A percentile compares a stretch with the other conserved stretches of the same genome.
Conservation (phyloP, 345 rosid species). For the Aquilaria yunnanensis region DNA sequence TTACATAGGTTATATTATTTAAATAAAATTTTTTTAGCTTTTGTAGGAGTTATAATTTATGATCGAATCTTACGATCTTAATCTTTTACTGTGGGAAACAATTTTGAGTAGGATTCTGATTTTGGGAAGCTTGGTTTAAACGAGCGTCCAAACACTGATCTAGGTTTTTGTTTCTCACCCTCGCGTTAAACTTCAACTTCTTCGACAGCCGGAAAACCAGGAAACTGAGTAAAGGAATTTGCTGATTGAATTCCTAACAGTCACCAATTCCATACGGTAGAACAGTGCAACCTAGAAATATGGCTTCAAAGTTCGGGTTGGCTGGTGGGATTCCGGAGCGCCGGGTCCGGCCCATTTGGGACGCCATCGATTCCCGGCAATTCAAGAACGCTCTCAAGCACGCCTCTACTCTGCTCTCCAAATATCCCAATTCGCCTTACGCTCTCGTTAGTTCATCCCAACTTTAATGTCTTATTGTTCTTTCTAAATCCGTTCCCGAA, state of each 20-base stretch:
- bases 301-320: conserved; percentile 90
- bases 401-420: conserved; percentile 64
- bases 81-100: too few relatives aligned
- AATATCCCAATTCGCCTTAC: conserved; percentile 83
- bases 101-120: too few relatives aligned
- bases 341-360: conserved; percentile 93
- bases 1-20: too few relatives aligned
- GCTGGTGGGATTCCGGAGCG: conserved; percentile 99
- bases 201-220: not conserved
- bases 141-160: conserved; percentile 29
- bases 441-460: conserved; percentile 51
- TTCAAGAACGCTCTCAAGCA: conserved; percentile 90
- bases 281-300: conserved; percentile 5
- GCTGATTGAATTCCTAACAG: not conserved
- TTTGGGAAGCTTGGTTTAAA: not conserved
- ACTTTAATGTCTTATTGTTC: not conserved
- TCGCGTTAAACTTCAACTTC: not conserved
- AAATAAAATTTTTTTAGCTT: too few relatives aligned
- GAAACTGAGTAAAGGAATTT: not conserved
- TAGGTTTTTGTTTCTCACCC: conserved; percentile 29
- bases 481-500: not conserved
- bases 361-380: conserved; percentile 96
- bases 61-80: too few relatives aligned
- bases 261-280: not conserved
- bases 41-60: too few relatives aligned